Conservation (phyloP, 768 basidiomycete species). For the Boletus coccyginus region DNA sequence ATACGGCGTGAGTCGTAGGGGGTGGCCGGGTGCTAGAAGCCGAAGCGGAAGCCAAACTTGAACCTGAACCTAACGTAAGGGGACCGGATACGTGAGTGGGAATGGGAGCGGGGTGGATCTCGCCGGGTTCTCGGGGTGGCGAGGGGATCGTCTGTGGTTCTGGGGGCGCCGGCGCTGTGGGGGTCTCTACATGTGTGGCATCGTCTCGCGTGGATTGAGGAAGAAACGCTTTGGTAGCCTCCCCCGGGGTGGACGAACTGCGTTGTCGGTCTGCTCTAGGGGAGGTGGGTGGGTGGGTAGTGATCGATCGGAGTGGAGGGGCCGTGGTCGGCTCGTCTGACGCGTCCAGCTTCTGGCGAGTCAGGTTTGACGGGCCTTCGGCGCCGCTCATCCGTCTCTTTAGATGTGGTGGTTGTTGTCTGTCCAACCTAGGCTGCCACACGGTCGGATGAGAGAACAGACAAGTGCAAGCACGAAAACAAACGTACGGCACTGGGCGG, state of each 20-base stretch:
- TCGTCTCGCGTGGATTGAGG: not conserved
- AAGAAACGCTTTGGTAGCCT: not conserved
- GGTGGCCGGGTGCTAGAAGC: not conserved
- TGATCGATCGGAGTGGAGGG: not conserved
- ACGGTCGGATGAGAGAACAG: not conserved
- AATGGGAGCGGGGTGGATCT: not conserved
- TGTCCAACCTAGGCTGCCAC: slow-evolving; percentile 17
- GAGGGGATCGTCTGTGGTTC: not conserved
- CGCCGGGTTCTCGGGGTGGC: slow-evolving; percentile 8
- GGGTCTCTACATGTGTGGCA: no score
- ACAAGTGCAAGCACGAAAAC: not conserved
- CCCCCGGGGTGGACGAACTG: not conserved
- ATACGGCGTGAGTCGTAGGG: not conserved
- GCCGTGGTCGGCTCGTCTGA: not conserved
- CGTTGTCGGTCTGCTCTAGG: not conserved
- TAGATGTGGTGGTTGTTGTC: slow-evolving; percentile 1
- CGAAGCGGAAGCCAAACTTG: no score
- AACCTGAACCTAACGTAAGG: not conserved
- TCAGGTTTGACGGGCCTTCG: slow-evolving; percentile 3
- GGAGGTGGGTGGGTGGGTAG: not conserved
- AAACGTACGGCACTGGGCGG: slow-evolving; percentile 13
- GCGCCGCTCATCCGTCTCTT: slow-evolving; percentile 13
- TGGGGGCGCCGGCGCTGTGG: not conserved
- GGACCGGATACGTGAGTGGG: not conserved
- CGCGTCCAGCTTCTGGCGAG: slow-evolving; percentile 12